phyloP scores from a whole-genome alignment of 2,329 filamentous ascomycete genomes.

The Whalleya microplaca region DNA sequence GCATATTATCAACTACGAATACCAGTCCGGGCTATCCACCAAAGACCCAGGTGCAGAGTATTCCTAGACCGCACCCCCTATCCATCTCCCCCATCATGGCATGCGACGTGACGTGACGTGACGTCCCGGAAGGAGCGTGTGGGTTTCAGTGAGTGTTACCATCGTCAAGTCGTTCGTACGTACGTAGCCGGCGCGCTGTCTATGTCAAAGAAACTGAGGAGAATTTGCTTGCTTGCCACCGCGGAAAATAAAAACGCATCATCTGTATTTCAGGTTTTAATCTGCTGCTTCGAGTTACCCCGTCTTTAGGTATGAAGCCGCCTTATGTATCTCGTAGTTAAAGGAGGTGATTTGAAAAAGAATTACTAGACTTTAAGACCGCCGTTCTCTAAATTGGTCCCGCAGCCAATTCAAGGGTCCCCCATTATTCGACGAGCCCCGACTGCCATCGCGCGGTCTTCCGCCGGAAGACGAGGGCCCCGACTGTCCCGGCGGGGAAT shows the following conservation, averaged over 20 bases:
- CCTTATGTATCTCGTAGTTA: too few species aligned
- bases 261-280: slow-evolving; percentile 7
- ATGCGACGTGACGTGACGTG: too few species aligned
- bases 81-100: neutral
- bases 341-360: too few species aligned
- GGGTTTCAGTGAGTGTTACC: neutral
- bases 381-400: slow-evolving; percentile 42
- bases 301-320: too few species aligned
- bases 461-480: slow-evolving; percentile 35
- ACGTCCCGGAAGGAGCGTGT: neutral
- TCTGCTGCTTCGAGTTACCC: neutral
- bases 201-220: neutral
- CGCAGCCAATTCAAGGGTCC: slow-evolving; percentile 50
- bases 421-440: slow-evolving; percentile 41
- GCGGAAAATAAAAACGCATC: neutral
- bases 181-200: neutral
- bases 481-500: slow-evolving; percentile 21
- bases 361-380: slow-evolving; percentile 3
- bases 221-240: too few species aligned
- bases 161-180: slow-evolving; percentile 4
- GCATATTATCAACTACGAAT: neutral
- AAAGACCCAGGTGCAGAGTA: neutral
- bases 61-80: neutral
- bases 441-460: slow-evolving; percentile 36
- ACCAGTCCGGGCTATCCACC: neutral